Conservation (phyloP, 2,329 filamentous ascomycete species). For the Sporothrix humicola region DNA sequence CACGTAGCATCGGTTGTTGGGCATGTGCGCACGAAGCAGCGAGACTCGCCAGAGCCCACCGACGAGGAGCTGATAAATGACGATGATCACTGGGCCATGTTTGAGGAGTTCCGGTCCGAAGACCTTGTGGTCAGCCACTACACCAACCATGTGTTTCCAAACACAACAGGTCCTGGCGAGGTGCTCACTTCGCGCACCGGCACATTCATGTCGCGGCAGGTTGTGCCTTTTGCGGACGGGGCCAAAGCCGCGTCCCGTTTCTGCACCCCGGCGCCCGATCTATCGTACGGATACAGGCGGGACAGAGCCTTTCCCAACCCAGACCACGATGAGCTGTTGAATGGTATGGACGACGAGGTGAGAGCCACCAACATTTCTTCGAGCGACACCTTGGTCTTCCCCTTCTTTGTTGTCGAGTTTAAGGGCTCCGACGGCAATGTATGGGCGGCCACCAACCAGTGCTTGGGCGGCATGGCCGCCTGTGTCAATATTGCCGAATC, state of each 20-base stretch:
- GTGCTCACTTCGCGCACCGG: neutral
- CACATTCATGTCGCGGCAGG: neutral
- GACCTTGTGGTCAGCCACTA: neutral
- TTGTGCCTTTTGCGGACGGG: constrained; percentile 14
- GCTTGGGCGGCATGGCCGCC: constrained; percentile 7
- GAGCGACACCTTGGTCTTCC: constrained; percentile 37
- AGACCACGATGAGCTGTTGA: neutral
- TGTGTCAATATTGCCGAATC: constrained; percentile 19
- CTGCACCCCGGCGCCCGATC: neutral
- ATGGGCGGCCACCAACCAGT: constrained; percentile 24
- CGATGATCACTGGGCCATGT: neutral
- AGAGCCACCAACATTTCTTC: neutral
- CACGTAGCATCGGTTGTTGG: constrained; percentile 10
- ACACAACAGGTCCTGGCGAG: neutral
- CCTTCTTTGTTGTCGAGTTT: constrained; percentile 25
- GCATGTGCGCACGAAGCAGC: neutral
- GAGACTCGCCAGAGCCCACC: constrained; percentile 2
- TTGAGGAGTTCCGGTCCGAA: neutral
- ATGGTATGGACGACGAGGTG: neutral
- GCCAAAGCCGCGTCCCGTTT: neutral
- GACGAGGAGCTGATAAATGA: neutral
- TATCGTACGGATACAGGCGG: neutral
- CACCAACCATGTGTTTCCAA: neutral
- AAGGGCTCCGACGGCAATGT: constrained; percentile 10
- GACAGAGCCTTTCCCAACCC: neutral